Evolutionary conservation across 2,329 filamentous ascomycete species (phyloP), one percentile per base, ranked within the genome.

Genomic region (Emergomyces orientalis): DNA sequence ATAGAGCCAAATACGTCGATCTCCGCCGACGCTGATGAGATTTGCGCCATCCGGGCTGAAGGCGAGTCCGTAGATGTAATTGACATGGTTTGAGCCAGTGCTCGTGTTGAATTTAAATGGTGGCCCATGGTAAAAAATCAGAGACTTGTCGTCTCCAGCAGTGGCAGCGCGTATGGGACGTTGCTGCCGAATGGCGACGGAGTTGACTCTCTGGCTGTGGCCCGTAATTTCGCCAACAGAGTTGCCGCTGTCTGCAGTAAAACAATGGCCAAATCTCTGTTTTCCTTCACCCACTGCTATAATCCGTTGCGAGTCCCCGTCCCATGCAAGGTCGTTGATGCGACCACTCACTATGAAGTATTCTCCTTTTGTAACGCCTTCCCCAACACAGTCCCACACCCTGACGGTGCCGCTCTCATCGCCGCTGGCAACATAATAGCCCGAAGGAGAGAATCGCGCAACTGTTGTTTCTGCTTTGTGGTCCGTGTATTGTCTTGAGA

Each of bases 41-140:
- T 81, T 80, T 49, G 81, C 86, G 56, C 94, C 94, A 73, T 97
- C 92, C 0, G 93, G 93, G 34, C 90, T 93, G 75, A 97, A 99
- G 1, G 87, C 89, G 4, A 91, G 86, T 34, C 89, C 91, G 70
- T 93, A 89, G 22, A 97, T 86, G 74, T 95, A 97, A 65, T 92
- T 91, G 71, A 87, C 89, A 76, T 99, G 94, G 71, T 90, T 82
- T 22, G 84, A 87, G 65, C 87, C 81, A 57, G 88, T 81, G 75
- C 91, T 93, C n/a, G 83, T 87, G 72, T 91, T 90, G 80, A 96
- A 97, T 75, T 96, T 97, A 82, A 97, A 99, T 0, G 94, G 94
- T 0, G 89, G 89, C 6, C 94, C 93, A 71, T 97, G 90, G 73
- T 95, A 88, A 76, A 97, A 97, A 70, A 93, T 91, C 75, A 96